Conservation (phyloP, 441 rosid genomes). For the Geranium incanum region DNA sequence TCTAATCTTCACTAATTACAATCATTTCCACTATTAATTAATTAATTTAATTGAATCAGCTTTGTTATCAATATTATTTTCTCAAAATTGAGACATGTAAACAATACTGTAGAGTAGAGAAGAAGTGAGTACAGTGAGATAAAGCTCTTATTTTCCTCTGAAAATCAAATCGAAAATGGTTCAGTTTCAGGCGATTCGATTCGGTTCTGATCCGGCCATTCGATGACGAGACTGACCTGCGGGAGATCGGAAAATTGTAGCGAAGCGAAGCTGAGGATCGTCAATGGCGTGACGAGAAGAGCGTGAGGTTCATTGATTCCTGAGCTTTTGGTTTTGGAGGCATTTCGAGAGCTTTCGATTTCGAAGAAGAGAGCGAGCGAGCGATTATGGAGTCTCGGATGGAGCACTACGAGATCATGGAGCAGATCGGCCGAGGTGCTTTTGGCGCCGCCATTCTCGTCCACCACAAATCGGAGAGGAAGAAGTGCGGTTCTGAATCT, state of each 20-base stretch:
- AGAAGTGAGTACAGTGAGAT: constrained; percentile 10
- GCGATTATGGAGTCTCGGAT: constrained; percentile 70
- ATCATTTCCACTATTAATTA: not conserved
- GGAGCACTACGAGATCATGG: constrained; percentile 99
- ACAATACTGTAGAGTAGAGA: too few species aligned
- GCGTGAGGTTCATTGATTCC: not conserved
- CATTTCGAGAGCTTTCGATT: constrained; percentile 3
- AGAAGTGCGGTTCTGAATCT: too few species aligned
- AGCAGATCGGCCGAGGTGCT: constrained; percentile 97
- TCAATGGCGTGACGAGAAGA: not conserved
- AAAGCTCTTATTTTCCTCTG: constrained; percentile 10
- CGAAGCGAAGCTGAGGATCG: not conserved
- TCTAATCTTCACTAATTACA: too few species aligned
- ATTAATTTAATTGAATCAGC: not conserved
- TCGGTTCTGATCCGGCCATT: constrained; percentile 9
- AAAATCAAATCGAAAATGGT: not conserved
- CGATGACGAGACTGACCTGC: constrained; percentile 9
- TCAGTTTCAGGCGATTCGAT: constrained; percentile 10
- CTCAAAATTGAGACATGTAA: too few species aligned
- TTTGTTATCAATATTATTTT: not conserved
- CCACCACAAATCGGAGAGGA: constrained; percentile 43
- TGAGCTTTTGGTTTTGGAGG: constrained; percentile 10
- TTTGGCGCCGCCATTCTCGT: constrained; percentile 96
- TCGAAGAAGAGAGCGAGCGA: not conserved
- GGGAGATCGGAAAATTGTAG: not conserved